Evolutionary conservation across 371 early-diverging fungal genomes (phyloP).

Genomic region (Mucor saturninus): DNA sequence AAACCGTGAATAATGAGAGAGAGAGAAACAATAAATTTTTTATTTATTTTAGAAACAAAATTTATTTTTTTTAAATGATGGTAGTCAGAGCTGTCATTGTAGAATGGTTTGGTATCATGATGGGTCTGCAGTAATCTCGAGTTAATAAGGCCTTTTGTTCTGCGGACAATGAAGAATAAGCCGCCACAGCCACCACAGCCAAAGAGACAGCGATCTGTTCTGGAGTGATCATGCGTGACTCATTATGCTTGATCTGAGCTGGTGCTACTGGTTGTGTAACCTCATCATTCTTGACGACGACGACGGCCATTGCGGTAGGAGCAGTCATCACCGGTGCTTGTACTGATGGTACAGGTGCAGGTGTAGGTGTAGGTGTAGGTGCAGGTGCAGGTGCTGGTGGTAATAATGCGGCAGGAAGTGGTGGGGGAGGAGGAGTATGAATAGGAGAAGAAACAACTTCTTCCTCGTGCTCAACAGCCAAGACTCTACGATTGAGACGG

Average conservation of each 20-base stretch:
- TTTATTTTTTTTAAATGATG: conserved; percentile 13
- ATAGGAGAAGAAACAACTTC: conserved; percentile 4
- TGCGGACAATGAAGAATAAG: conserved; percentile 16
- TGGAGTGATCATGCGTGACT: conserved; percentile 3
- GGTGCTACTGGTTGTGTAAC: not conserved
- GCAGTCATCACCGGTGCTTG: not conserved
- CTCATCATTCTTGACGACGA: no score
- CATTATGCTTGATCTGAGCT: conserved; percentile 6
- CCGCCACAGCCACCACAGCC: conserved; percentile 20
- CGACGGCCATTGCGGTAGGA: not conserved
- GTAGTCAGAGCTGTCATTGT: conserved; percentile 13
- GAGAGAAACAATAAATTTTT: not conserved
- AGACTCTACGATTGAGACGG: conserved; percentile 36
- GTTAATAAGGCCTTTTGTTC: not conserved
- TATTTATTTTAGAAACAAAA: not conserved
- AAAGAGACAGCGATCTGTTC: conserved; percentile 18
- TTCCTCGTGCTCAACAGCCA: conserved; percentile 34
- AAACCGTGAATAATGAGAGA: not conserved
- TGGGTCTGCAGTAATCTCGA: conserved; percentile 30
- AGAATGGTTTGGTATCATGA: conserved; percentile 23
- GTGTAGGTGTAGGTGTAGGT: not conserved
- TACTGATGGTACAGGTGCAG: not conserved
- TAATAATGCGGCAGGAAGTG: no score
- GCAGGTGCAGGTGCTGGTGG: not conserved
- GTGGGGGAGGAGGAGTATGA: not conserved